Evolutionary conservation across 1,139 yeast genomes (phyloP), one percentile per base, ranked within the genome.

Genomic region (Saccharomyces hybrid): DNA sequence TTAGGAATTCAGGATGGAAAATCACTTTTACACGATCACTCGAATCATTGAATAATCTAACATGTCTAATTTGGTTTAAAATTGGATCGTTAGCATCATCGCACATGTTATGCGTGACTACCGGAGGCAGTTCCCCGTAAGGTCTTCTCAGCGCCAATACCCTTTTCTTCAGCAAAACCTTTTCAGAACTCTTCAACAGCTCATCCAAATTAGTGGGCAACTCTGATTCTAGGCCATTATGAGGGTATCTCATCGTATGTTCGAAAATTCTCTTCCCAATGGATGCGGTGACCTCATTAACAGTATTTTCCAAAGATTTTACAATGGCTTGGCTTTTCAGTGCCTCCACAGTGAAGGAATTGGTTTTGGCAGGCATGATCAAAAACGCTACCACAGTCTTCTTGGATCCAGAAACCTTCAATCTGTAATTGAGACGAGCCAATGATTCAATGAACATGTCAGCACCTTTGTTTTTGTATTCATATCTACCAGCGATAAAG

Each of bases 341-440:
- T 16, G 98, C 93, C 70, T 93, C 99, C 47, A 90, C 96, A 1
- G 98, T 93, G 73, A 90, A 93, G 0, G 97, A 90, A 65, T 86
- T 86, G 56, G 96, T 91, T 55, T 85, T 83, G 23, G 97, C 98
- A 1, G 99, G 99, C 99, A 93, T 93, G 71, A 93, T 91, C 66
- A 93, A 88, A 70, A 93, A 93, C n/a, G 98, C 98, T 50, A 93
- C 97, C 34, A 93, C 95, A 0, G 98, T 93, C 78, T 85, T 86
- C 65, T 87, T 88, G 13, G 96, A 87, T 46, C 89, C 90, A 6
- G 83, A 72, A 59, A 82, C 84, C 74, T 93, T 90, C 68, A 93
- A 80, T 60, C 83, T 80, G 71, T 91, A 93, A 73, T 93, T 93
- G 68, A 93, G 80, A 64, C 99, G 80, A 1, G 98, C 98, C 63